Evolutionary conservation across 129 eudicot genomes (phyloP), one percentile per base, ranked within the genome.

Genomic region (Dittrichia graveolens): DNA sequence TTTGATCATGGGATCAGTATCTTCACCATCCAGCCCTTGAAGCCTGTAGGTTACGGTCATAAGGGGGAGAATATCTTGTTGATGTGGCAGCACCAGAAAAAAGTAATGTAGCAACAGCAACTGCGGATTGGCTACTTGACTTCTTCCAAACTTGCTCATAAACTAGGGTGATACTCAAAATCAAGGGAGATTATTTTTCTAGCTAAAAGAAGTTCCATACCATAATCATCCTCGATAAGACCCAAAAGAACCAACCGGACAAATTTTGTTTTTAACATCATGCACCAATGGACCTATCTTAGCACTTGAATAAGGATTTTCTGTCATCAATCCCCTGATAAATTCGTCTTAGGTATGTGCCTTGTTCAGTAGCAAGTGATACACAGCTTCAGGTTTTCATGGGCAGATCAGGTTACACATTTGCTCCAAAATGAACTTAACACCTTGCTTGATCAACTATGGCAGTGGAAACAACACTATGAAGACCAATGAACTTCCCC

Each of bases 261-360:
- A 95, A 59, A 95, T 95, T 80, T 95, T 95, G 85, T 95, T 95
- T 76, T 95, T 95, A 18, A 95, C 99, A 84, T 90, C 99, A 75
- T 97, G 99, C 99, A 95, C 90, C 68, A 95, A 66, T 7, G 99
- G 99, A 75, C 99, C 99, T 58, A 95, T 86, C 73, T 95, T 97
- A 49, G 87, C 79, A 84, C 99, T 95, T 67, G 99, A 88, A 77
- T 95, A 95, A 15, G 99, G 99, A 74, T 95, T 94, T 83, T 84
- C 90, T 58, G 97, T 94, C 99, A 95, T 95, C 50, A 97, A 95
- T 43, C 99, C 99, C 59, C 97, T 83, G 61, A 95, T 95, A 82
- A 95, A 95, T 75, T 95, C 99, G 75, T 95, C 99, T 80, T 95
- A 97, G n/a, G 99, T 95, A 78, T 95, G 99, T 53, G 97, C 97